phyloP scores from a whole-genome alignment of 805 yeast genomes.

The Priceomyces castillae region DNA sequence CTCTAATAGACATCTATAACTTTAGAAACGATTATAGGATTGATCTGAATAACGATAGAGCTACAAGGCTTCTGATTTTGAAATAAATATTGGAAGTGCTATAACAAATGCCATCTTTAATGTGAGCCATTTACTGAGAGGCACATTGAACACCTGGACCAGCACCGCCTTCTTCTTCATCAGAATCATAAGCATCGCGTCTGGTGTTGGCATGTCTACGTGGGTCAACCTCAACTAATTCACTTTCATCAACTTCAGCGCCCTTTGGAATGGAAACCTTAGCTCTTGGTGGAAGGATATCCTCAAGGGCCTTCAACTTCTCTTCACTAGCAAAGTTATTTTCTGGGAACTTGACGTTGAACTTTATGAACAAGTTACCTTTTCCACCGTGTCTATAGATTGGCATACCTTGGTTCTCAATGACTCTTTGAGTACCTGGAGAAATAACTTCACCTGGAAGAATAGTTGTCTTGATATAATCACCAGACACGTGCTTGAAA shows the following conservation, averaged over 20 bases:
- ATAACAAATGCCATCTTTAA: neutral
- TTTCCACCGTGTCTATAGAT: slow-evolving; percentile 79
- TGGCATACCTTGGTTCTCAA: slow-evolving; percentile 98
- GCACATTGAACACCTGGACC: slow-evolving; percentile 87
- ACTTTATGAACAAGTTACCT: slow-evolving; percentile 85
- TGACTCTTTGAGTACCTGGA: slow-evolving; percentile 77
- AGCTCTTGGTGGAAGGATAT: slow-evolving; percentile 75
- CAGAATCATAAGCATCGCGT: slow-evolving; percentile 44
- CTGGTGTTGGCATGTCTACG: slow-evolving; percentile 48
- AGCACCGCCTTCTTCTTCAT: slow-evolving; percentile 48
- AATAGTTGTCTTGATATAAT: slow-evolving; percentile 77
- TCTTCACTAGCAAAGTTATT: slow-evolving; percentile 72
- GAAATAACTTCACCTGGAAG: slow-evolving; percentile 91
- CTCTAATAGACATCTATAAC: neutral
- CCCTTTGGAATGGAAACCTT: slow-evolving; percentile 60
- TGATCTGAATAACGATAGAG: neutral
- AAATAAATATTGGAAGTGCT: slow-evolving; percentile 3
- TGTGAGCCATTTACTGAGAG: slow-evolving; percentile 57
- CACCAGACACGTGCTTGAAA: slow-evolving; percentile 88
- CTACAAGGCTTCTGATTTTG: neutral
- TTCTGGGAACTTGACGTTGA: slow-evolving; percentile 85
- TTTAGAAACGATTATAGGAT: too few relatives aligned
- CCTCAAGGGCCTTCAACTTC: slow-evolving; percentile 68
- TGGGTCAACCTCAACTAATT: slow-evolving; percentile 66
- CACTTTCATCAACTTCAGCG: slow-evolving; percentile 79